Conservation (phyloP, 352 stramenopile genomes). For the Blastocystis sp. region DNA sequence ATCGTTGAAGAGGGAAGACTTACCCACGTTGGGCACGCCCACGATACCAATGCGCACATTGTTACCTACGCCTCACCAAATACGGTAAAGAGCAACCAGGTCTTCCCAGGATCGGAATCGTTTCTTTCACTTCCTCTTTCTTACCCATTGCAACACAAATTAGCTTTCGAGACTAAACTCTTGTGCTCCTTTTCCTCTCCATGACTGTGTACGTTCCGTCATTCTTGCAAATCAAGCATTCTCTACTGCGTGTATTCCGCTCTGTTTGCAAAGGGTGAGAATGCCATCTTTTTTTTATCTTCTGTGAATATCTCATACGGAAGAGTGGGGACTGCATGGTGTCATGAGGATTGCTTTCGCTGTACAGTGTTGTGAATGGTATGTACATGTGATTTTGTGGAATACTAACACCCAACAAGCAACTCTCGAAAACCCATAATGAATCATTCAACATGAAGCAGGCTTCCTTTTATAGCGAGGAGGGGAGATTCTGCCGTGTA, state of each 20-base stretch:
- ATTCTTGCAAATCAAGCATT: no score
- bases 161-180: neutral
- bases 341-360: no score
- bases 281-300: neutral
- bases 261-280: no score
- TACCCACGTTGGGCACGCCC: slow-evolving; percentile 86
- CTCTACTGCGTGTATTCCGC: no score
- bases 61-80: slow-evolving; percentile 73
- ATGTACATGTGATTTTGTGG: no score
- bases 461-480: slow-evolving; percentile 15
- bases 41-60: slow-evolving; percentile 96
- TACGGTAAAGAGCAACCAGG: slow-evolving; percentile 89
- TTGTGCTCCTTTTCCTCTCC: neutral
- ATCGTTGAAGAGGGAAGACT: slow-evolving; percentile 89
- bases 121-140: slow-evolving; percentile 75
- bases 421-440: slow-evolving; percentile 37
- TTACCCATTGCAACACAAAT: slow-evolving; percentile 69
- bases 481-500: slow-evolving; percentile 74
- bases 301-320: neutral
- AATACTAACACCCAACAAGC: no score
- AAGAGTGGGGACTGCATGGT: neutral
- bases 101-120: slow-evolving; percentile 74
- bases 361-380: no score
- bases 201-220: no score
- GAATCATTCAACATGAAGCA: neutral